Evolutionary conservation across 345 rosid species (phyloP), one percentile per base, ranked within the genome.

Genomic region (Acer campestre): DNA sequence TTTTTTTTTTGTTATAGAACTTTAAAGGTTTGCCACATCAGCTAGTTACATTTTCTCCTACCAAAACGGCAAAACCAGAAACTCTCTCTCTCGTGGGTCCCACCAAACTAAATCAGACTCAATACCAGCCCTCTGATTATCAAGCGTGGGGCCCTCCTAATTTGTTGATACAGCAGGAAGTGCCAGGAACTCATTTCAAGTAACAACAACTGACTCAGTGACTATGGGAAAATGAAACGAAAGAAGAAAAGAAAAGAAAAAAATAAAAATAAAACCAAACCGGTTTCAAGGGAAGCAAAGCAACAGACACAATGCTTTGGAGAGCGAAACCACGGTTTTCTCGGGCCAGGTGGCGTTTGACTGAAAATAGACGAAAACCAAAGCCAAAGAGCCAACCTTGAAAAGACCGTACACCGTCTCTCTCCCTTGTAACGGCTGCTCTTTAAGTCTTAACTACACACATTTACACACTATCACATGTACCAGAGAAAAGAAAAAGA

Each of bases 261-360:
- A 31, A 2, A 31, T 29, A n/a, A 16, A 27, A 71, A 31, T 10
- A 42, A 7, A 42, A 42, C 10, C 46, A 9, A 9, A 68, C 49
- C 48, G 44, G 70, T 55, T 17, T 53, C 31, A 65, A 6, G 68
- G 35, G 6, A 35, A 35, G 38, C 38, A 35, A 66, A 16, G 29
- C 61, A 71, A 35, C 6, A 35, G 38, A 35, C 38, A 62, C 83
- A 76, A 77, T 68, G 90, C 92, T 80, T 92, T 81, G 94, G 82
- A 82, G 79, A 77, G 80, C 88, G 83, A 85, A 85, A 84, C 92
- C 90, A 90, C 92, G 92, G 92, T 87, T 89, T 88, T 89, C 97
- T 90, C 85, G 97, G 94, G 94, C 84, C 78, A 80, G 75, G 91
- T 82, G 88, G 86, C 38, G 84, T 87, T 92, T 92, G 94, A 90